phyloP scores from a whole-genome alignment of 1,139 yeast genomes.

The Hansenula sp. region DNA sequence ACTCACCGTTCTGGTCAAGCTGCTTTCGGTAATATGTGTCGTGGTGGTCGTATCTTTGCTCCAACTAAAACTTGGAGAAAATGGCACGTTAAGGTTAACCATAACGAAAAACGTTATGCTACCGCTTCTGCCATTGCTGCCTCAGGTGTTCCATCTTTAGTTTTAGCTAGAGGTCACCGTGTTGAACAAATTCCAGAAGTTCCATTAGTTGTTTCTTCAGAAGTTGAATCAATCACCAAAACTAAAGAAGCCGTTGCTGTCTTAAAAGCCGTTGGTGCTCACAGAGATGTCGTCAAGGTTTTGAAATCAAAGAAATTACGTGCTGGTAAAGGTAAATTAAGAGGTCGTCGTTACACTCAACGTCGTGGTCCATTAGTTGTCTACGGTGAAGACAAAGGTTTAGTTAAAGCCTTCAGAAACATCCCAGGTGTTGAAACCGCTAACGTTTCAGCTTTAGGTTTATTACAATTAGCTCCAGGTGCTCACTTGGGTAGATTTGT shows the following conservation, averaged over 20 bases:
- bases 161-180: slow-evolving; percentile 99
- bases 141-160: slow-evolving; percentile 96
- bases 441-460: slow-evolving; percentile 87
- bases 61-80: slow-evolving; percentile 99
- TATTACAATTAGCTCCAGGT: slow-evolving; percentile 99
- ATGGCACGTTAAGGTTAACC: slow-evolving; percentile 99
- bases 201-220: slow-evolving; percentile 96
- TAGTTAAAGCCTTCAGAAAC: slow-evolving; percentile 98
- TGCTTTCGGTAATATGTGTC: slow-evolving; percentile 99
- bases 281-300: slow-evolving; percentile 97
- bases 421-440: slow-evolving; percentile 99
- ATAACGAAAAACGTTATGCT: slow-evolving; percentile 99
- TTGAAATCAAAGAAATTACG: slow-evolving; percentile 98
- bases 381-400: slow-evolving; percentile 96
- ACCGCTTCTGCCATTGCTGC: slow-evolving; percentile 99
- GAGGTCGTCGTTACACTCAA: slow-evolving; percentile 99
- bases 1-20: slow-evolving; percentile 99
- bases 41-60: slow-evolving; percentile 99
- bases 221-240: slow-evolving; percentile 88
- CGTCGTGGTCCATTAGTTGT: slow-evolving; percentile 99
- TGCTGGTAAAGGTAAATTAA: slow-evolving; percentile 99
- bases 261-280: slow-evolving; percentile 98
- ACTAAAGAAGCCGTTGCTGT: slow-evolving; percentile 99
- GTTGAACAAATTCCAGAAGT: slow-evolving; percentile 98
- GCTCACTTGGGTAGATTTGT: slow-evolving; percentile 99